Evolutionary conservation across 2,329 filamentous ascomycete genomes (phyloP), one percentile per base, ranked within the genome.

Genomic region (Verticillium tricorpus): DNA sequence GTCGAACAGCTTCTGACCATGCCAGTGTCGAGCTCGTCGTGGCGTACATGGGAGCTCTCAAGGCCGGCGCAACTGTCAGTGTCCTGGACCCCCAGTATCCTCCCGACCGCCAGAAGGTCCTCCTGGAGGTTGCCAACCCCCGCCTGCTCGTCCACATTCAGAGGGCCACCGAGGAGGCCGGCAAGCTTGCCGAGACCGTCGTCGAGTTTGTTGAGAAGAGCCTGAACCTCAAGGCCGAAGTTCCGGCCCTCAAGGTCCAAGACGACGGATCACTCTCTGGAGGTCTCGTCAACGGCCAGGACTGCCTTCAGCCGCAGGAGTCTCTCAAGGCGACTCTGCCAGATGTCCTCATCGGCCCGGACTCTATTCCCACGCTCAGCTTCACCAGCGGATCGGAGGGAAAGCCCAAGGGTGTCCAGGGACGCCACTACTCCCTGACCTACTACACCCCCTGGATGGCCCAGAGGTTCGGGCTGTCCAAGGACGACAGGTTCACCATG

Each of bases 361-460:
- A 98, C 74, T 92, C 89, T 17, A 89, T 82, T 7, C 89, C 90
- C 1, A 96, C 90, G 0, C 79, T 97, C 1, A 85, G 80, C 32
- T 93, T 91, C 72, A 93, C 90, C 1, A 86, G 82, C 7, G 92
- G 93, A 5, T 85, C 82, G 1, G 91, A 96, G 77, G 92, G 91
- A 56, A 81, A 85, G 66, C 93, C 92, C 37, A 97, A 96, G 80
- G 92, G 92, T 67, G 94, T 98, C 14, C 83, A 88, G 61, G 93
- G 94, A 1, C 85, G 94, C 15, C 94, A 98, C 76, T 98, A 90
- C 77, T 90, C 87, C 58, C 79, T 98, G 64, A 85, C 92, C 1
- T 88, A 90, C 69, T 98, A 97, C 78, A 96, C 94, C 71, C 87
- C 89, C 22, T 98, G 93, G 93, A 98, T 98, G 94, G 87, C 92